A percentile compares a stretch with the other conserved stretches of the same genome.
Evolutionary conservation across 441 rosid genomes (phyloP).

Genomic region (Adansonia grandidieri): DNA sequence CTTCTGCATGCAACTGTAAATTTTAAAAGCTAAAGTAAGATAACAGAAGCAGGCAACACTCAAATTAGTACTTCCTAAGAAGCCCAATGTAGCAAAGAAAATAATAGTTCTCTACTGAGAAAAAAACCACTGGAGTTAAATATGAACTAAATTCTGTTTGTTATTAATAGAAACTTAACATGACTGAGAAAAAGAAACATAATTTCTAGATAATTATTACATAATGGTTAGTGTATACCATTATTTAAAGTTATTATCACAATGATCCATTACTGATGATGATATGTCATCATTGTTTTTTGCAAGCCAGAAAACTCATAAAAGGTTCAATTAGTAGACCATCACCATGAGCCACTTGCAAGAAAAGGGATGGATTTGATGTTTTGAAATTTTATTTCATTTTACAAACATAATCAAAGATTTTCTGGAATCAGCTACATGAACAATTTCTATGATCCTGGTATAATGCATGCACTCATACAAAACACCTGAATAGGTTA

Average conservation of each 20-base stretch:
- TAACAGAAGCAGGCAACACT: neutral
- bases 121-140: too few relatives aligned
- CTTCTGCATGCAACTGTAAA: constrained; percentile 78
- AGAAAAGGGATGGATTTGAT: neutral
- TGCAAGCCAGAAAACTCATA: neutral
- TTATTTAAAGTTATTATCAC: neutral
- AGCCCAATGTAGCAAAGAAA: neutral
- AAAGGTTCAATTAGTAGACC: too few relatives aligned
- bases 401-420: neutral
- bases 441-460: neutral
- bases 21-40: constrained; percentile 22
- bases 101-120: neutral
- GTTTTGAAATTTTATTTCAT: neutral
- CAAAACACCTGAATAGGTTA: neutral
- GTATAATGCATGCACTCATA: neutral
- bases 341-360: neutral
- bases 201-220: neutral
- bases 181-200: neutral
- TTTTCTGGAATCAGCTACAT: neutral
- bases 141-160: neutral
- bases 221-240: neutral
- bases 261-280: neutral
- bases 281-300: neutral
- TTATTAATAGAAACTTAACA: neutral
- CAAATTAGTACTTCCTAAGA: neutral